Evolutionary conservation across 495 filamentous ascomycete species (phyloP).

Genomic region (Schizothecium vesticola): DNA sequence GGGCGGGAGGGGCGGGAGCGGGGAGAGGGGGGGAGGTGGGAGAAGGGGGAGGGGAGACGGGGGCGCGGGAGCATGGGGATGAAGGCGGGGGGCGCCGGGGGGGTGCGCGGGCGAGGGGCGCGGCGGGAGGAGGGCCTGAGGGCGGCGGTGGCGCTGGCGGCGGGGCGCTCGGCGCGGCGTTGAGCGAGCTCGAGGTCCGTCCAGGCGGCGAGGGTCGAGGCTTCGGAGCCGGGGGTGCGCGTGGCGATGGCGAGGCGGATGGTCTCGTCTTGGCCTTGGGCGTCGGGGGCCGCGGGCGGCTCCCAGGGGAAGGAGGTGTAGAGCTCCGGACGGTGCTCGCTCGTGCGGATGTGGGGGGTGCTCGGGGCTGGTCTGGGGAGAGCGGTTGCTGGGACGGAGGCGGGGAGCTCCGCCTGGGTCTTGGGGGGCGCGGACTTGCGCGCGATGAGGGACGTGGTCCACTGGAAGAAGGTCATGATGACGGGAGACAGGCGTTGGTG

Average conservation of each 20-base stretch:
- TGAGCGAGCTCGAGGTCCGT: not conserved
- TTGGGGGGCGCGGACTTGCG: not conserved
- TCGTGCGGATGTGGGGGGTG: not conserved
- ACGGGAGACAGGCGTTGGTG: not conserved
- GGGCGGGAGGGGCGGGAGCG: not conserved
- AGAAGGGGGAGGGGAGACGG: not conserved
- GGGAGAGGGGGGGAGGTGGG: not conserved
- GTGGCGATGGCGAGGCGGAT: not conserved
- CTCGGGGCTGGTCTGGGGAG: not conserved
- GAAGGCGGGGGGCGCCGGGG: not conserved
- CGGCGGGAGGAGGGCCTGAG: not conserved
- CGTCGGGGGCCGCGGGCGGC: not conserved
- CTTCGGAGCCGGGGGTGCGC: not conserved
- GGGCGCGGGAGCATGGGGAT: not conserved
- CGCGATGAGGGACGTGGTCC: not conserved
- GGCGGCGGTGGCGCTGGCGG: not conserved
- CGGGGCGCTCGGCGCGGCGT: not conserved
- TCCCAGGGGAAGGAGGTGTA: not conserved
- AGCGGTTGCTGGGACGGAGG: not conserved
- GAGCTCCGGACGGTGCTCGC: not conserved
- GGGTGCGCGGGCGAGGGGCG: not conserved
- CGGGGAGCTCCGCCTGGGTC: not conserved
- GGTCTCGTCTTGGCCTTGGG: not conserved
- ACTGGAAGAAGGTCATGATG: not conserved
- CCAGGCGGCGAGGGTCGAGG: not conserved